Evolutionary conservation across 2,329 filamentous ascomycete genomes (phyloP).

Genomic region (Neonectria ditissima): DNA sequence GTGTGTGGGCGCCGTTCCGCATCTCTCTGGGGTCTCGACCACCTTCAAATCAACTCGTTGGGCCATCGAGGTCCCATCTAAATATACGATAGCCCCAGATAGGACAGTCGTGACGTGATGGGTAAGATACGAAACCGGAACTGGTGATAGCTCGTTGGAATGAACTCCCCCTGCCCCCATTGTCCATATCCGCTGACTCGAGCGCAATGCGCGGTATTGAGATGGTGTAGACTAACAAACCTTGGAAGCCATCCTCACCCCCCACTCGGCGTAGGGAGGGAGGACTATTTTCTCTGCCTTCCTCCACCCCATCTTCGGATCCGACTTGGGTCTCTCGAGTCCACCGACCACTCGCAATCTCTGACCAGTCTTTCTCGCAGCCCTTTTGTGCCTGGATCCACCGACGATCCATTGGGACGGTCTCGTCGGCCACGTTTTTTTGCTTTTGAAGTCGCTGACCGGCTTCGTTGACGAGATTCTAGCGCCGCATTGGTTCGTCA

Average conservation of each 20-base stretch:
- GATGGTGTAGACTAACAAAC: constrained; percentile 22
- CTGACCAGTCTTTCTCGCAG: neutral
- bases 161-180: neutral
- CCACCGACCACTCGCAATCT: neutral
- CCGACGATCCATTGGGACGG: constrained; percentile 25
- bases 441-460: constrained; percentile 24
- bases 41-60: neutral
- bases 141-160: neutral
- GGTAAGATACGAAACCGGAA: constrained; percentile 11
- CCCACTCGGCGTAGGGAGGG: neutral
- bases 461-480: constrained; percentile 29
- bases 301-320: neutral
- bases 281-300: neutral
- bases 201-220: constrained; percentile 6
- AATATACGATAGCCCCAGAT: neutral
- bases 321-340: neutral
- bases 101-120: neutral
- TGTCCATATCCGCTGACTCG: constrained; percentile 15
- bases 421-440: constrained; percentile 28
- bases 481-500: constrained; percentile 25
- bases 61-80: neutral
- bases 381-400: constrained; percentile 2
- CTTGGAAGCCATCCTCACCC: constrained; percentile 7
- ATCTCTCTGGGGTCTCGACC: neutral
- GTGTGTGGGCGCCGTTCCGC: neutral